These are phyloP conservation scores for Fusarium neocosmosporiellum DNA, from an alignment of 2,329 filamentous ascomycete genomes.

Conservation along the genomic window DNA sequence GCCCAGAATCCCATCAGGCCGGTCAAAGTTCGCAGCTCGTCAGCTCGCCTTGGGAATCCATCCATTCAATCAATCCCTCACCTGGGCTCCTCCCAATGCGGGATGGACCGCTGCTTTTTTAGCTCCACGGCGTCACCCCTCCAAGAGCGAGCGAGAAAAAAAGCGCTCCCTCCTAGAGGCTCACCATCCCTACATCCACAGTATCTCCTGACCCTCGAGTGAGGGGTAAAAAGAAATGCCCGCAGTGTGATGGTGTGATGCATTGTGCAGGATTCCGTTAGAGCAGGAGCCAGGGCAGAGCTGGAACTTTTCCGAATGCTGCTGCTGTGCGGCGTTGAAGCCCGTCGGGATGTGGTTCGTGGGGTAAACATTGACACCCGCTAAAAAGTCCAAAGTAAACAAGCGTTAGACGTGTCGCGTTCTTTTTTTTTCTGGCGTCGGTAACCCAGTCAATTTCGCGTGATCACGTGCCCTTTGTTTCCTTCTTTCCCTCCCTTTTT, in stretches of 20 bases:
- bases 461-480: constrained; percentile 32
- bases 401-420: constrained; percentile 39
- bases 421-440: not conserved
- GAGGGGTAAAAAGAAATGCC: constrained; percentile 38
- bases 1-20: constrained; percentile 22
- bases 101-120: constrained; percentile 32
- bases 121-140: constrained; percentile 43
- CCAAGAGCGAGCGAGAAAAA: constrained; percentile 2
- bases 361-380: constrained; percentile 38
- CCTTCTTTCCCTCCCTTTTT: not conserved
- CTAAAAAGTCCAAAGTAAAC: constrained; percentile 39
- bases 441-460: constrained; percentile 25
- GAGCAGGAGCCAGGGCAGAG: constrained; percentile 37
- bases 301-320: constrained; percentile 5
- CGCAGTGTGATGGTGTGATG: constrained; percentile 40
- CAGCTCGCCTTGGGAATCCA: constrained; percentile 32
- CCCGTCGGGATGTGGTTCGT: constrained; percentile 8
- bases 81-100: constrained; percentile 34
- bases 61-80: constrained; percentile 13
- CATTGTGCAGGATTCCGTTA: constrained; percentile 43
- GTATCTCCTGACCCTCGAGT: constrained; percentile 40
- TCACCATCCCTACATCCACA: constrained; percentile 23
- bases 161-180: constrained; percentile 16
- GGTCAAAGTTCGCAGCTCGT: constrained; percentile 32
- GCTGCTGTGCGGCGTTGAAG: constrained; percentile 19